These are phyloP conservation scores for Fragilaria radians DNA, from an alignment of 108 stramenopile genomes.

Conservation along the genomic window DNA sequence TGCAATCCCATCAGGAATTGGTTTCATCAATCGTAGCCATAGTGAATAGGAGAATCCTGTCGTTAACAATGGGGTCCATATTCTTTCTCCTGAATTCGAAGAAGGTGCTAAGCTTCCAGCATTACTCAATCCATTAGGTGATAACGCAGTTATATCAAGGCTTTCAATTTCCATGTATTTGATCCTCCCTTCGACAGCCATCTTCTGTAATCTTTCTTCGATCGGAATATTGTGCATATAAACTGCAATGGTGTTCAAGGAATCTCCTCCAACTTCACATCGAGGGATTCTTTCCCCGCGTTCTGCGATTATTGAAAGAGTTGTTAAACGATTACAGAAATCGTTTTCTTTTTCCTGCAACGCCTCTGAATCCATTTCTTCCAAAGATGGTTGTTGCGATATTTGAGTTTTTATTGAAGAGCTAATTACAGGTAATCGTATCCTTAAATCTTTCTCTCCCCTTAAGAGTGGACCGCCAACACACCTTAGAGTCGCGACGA, in stretches of 20 bases:
- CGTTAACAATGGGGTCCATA: constrained; percentile 66
- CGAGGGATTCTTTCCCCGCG: constrained; percentile 61
- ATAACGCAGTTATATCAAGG: constrained; percentile 54
- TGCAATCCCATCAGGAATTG: constrained; percentile 38
- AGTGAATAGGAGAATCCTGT: constrained; percentile 69
- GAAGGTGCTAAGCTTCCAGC: constrained; percentile 33
- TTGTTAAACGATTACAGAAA: constrained; percentile 58
- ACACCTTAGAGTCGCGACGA: constrained; percentile 66
- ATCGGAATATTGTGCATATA: constrained; percentile 67
- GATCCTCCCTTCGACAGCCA: constrained; percentile 65
- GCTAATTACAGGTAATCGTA: constrained; percentile 68
- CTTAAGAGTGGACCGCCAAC: constrained; percentile 66
- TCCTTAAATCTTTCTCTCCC: constrained; percentile 39
- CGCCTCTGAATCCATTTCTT: constrained; percentile 30
- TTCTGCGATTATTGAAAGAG: constrained; percentile 67
- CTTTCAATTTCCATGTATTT: constrained; percentile 73
- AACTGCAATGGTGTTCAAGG: constrained; percentile 66
- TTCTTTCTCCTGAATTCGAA: constrained; percentile 39
- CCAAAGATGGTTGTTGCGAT: constrained; percentile 17
- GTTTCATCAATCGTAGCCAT: constrained; percentile 65
- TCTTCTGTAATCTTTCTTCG: constrained; percentile 71
- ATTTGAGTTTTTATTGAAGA: constrained; percentile 30
- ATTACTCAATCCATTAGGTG: constrained; percentile 29
- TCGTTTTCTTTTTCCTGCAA: constrained; percentile 56
- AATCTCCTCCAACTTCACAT: constrained; percentile 69